phyloP scores from a whole-genome alignment of 148 eudicot species.

The Salicornia ramosissima region DNA sequence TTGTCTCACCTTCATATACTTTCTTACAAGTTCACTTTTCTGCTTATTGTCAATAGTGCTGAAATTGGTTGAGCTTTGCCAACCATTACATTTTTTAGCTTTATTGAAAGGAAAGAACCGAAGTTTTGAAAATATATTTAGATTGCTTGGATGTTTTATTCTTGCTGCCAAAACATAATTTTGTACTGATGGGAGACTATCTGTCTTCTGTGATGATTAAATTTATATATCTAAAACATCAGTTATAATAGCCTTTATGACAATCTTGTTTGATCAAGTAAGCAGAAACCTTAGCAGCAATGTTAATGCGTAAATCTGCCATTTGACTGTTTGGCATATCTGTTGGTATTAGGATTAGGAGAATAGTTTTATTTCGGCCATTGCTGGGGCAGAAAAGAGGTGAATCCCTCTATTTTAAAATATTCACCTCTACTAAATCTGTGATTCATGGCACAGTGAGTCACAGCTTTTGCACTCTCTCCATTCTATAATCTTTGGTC shows the following conservation, averaged over 20 bases:
- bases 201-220: neutral
- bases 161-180: neutral
- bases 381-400: neutral
- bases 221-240: neutral
- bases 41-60: neutral
- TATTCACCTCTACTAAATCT: neutral
- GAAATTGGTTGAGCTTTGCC: neutral
- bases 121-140: neutral
- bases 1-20: neutral
- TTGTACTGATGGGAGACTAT: neutral
- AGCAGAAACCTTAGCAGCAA: neutral
- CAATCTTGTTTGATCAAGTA: neutral
- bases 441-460: too few species aligned
- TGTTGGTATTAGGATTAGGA: neutral
- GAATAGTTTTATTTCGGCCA: neutral
- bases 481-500: too few species aligned
- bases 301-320: neutral
- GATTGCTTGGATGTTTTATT: neutral
- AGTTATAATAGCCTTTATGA: neutral
- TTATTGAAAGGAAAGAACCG: neutral
- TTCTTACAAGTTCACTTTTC: neutral
- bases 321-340: neutral
- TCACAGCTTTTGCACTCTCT: too few species aligned
- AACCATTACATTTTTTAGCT: neutral
- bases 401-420: neutral